These are phyloP conservation scores for Durotheca rogersii DNA, from an alignment of 495 filamentous ascomycete species.

Conservation along the genomic window DNA sequence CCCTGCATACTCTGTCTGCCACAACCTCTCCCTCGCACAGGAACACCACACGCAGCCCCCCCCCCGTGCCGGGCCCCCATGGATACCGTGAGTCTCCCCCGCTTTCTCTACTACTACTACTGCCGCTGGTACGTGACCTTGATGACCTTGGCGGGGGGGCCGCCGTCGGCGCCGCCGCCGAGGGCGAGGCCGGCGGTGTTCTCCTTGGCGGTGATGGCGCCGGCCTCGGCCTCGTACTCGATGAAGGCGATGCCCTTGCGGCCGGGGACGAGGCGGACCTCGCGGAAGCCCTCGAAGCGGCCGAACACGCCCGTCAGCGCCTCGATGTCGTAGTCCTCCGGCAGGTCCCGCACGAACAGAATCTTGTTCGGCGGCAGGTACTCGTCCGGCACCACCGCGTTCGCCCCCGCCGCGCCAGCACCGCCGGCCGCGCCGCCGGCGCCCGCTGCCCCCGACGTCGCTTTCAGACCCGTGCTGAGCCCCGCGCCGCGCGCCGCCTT, in stretches of 20 bases:
- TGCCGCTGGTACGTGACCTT: slow-evolving; percentile 94
- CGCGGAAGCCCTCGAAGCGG: slow-evolving; percentile 90
- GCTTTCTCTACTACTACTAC: slow-evolving; percentile 40
- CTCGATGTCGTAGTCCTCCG: slow-evolving; percentile 82
- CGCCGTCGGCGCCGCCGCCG: slow-evolving; percentile 71
- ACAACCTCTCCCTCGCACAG: no score
- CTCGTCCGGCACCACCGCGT: slow-evolving; percentile 88
- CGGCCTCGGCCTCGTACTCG: slow-evolving; percentile 87
- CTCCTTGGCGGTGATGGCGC: slow-evolving; percentile 94
- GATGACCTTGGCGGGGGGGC: slow-evolving; percentile 64
- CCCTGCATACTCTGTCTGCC: no score
- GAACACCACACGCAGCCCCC: no score
- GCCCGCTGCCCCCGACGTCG: slow-evolving; percentile 59
- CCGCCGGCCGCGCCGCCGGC: slow-evolving; percentile 49
- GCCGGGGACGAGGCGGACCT: slow-evolving; percentile 84
- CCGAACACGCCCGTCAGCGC: slow-evolving; percentile 77
- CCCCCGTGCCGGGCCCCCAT: no score
- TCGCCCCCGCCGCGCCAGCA: slow-evolving; percentile 30
- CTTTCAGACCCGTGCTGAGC: slow-evolving; percentile 73
- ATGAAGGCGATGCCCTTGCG: slow-evolving; percentile 92
- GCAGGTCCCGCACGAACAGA: slow-evolving; percentile 91
- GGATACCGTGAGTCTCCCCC: no score
- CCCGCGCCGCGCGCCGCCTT: slow-evolving; percentile 65
- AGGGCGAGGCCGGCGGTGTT: slow-evolving; percentile 86
- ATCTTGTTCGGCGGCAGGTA: slow-evolving; percentile 97